A percentile compares a stretch with the other conserved stretches of the same genome.
Evolutionary conservation across 2,329 filamentous ascomycete genomes (phyloP).

Genomic region (Didymella segeticola): DNA sequence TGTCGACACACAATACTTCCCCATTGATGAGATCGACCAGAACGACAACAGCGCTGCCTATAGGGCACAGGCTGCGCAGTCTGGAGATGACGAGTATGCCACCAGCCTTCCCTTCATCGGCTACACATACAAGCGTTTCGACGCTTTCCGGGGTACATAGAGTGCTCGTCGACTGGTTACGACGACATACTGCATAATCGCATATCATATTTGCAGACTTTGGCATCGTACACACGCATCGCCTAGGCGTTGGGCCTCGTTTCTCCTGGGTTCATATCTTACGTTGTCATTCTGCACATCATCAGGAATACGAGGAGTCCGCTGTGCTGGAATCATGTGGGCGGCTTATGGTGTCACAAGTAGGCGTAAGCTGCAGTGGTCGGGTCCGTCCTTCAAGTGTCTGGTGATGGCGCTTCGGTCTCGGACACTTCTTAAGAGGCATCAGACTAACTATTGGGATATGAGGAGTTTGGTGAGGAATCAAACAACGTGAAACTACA

Average conservation of each 20-base stretch:
- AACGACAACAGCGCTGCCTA: constrained; percentile 89
- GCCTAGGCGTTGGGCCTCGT: constrained; percentile 21
- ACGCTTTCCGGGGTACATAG: constrained; percentile 62
- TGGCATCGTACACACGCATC: constrained; percentile 24
- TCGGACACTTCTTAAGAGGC: background rate
- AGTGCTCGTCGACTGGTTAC: constrained; percentile 18
- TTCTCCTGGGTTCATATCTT: constrained; percentile 6
- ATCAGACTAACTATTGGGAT: constrained; percentile 9
- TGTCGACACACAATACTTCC: constrained; percentile 98
- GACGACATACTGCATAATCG: constrained; percentile 13
- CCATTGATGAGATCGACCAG: constrained; percentile 97
- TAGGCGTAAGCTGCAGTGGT: background rate
- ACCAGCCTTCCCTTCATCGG: constrained; percentile 96
- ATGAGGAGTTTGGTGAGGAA: constrained; percentile 7
- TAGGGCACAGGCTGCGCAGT: constrained; percentile 79
- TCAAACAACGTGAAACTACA: constrained; percentile 13
- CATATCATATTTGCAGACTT: constrained; percentile 18
- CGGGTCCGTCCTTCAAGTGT: background rate
- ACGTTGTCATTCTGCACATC: constrained; percentile 4
- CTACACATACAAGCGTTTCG: constrained; percentile 98
- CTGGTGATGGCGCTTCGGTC: background rate
- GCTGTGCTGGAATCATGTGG: constrained; percentile 1
- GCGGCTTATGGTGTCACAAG: constrained; percentile 5
- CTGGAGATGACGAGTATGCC: constrained; percentile 76
- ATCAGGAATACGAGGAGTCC: constrained; percentile 1